Evolutionary conservation across 192 early-diverging fungal species (phyloP), one percentile per base, ranked within the genome.

Genomic region (Coemansia sp.): DNA sequence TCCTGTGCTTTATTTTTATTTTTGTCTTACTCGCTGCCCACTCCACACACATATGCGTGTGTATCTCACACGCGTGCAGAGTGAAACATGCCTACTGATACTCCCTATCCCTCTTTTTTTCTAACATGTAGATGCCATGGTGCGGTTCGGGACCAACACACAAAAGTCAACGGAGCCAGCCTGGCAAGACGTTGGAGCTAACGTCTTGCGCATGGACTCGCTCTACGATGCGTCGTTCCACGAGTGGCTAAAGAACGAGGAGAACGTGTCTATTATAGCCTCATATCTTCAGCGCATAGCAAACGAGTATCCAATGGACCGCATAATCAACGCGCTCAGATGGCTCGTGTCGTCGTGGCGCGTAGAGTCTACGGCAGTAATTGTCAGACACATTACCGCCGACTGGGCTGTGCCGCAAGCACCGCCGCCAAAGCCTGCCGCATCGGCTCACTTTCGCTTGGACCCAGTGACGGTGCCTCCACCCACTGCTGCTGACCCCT

Each of bases 221-320:
- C 86, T 88, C 3, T 91, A 91, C 57, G 90, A 89, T 46, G 88
- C 90, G 46, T 86, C 88, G 9, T 91, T 91, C 74, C 87, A 88
- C 75, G 83, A 86, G 42, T 91, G 90, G 90, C 81, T 91, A 2
- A 86, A 87, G 64, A 86, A 83, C 39, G 90, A 91, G 71, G 90
- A 89, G 51, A 91, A 91, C 69, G 87, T 91, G 10, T 82, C 86
- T 20, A 87, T 87, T 9, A 90, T 87, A 7, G 84, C 88, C 3
- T 85, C 84, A 45, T 90, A 90, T 59, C 71, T 91, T 26, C 87
- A 89, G 66, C 86, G 90, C 59, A 89, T 91, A 51, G 88, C 90
- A 28, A 88, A 88, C 63, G 88, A 91, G 70, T 91, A 90, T 61
- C 83, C 86, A 34, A 81, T 90, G 55, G 86, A 85, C 51, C 85